Percentiles rank a stretch among this genome's conserved stretches.
Conservation (phyloP, 1,139 yeast genomes). For the Zygosaccharomyces sapae region DNA sequence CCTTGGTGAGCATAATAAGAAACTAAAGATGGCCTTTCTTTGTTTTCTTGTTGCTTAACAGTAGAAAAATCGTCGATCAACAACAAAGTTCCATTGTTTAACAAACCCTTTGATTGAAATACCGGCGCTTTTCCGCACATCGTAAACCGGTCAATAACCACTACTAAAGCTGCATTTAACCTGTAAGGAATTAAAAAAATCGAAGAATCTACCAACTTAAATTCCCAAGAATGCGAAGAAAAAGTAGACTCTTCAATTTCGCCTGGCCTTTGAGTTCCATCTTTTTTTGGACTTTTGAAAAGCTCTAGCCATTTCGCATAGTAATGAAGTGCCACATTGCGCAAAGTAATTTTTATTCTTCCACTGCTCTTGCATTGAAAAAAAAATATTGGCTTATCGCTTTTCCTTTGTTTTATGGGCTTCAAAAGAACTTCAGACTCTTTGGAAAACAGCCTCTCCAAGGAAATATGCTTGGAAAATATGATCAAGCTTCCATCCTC, state of each 20-base stretch:
- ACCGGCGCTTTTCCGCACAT: conserved; percentile 6
- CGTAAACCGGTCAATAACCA: conserved; percentile 45
- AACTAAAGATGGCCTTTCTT: conserved; percentile 24
- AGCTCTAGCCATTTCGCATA: conserved; percentile 52
- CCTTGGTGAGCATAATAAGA: conserved; percentile 24
- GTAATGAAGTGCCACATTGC: conserved; percentile 47
- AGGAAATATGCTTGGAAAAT: conserved; percentile 18
- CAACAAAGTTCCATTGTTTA: conserved; percentile 45
- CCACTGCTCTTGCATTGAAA: conserved; percentile 31
- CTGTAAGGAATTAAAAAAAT: conserved; percentile 59
- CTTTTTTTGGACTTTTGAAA: neutral
- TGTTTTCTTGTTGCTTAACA: conserved; percentile 29
- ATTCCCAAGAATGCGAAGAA: conserved; percentile 36
- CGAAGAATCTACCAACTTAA: conserved; percentile 49
- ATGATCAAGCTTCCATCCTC: conserved; percentile 39
- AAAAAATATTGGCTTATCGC: conserved; percentile 38
- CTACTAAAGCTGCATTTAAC: conserved; percentile 49
- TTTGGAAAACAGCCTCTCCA: conserved; percentile 26
- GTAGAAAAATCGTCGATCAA: conserved; percentile 54
- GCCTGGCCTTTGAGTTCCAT: too few relatives aligned
- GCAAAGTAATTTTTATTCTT: conserved; percentile 40
- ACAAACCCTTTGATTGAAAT: conserved; percentile 42
- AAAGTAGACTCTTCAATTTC: too few relatives aligned
- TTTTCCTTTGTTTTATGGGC: conserved; percentile 34
- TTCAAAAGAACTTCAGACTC: conserved; percentile 36